These are phyloP conservation scores for Penicillium janthinellum DNA, from an alignment of 2,329 filamentous ascomycete species.

Conservation along the genomic window DNA sequence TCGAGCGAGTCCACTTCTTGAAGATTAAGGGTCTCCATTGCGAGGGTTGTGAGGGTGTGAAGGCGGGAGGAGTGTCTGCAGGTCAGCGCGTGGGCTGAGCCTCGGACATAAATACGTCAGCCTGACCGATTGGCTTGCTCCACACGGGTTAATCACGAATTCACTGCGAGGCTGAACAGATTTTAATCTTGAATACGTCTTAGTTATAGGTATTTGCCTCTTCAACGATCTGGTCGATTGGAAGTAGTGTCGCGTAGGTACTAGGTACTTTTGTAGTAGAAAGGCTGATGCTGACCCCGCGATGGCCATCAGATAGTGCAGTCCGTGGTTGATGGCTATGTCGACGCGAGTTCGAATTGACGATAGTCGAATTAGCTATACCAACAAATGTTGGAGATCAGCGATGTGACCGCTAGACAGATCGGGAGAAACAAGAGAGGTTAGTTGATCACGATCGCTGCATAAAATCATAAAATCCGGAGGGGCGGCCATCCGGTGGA, in stretches of 20 bases:
- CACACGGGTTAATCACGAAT: too few species aligned
- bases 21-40: slow-evolving; percentile 24
- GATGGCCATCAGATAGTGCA: not conserved
- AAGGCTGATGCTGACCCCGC: not conserved
- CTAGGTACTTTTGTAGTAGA: not conserved
- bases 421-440: not conserved
- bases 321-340: not conserved
- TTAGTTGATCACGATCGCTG: not conserved
- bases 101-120: not conserved
- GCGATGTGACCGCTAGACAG: not conserved
- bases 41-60: slow-evolving; percentile 4
- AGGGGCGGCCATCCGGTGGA: not conserved
- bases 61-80: not conserved
- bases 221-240: not conserved
- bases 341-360: not conserved
- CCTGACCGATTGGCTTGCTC: not conserved
- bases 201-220: not conserved
- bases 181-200: not conserved
- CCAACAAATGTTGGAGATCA: not conserved
- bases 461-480: not conserved
- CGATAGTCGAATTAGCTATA: not conserved
- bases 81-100: not conserved
- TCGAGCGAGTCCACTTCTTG: slow-evolving; percentile 52
- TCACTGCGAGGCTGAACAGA: not conserved
- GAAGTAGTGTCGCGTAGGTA: too few species aligned